Evolutionary conservation across 192 early-diverging fungal species (phyloP).

Genomic region (Glomus cerebriforme): DNA sequence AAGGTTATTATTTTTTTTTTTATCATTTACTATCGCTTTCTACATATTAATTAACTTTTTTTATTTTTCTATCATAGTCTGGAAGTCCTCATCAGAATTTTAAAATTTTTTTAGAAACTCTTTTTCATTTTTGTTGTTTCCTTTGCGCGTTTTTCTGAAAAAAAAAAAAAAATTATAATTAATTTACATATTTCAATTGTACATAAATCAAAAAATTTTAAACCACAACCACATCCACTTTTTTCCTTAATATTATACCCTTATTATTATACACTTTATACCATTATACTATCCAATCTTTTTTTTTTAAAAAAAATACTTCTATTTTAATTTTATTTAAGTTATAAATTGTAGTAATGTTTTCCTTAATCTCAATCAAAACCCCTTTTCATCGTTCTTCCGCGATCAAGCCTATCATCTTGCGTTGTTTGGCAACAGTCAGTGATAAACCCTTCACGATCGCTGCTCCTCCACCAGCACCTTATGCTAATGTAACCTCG

Average conservation of each 20-base stretch:
- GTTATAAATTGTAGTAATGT: no score
- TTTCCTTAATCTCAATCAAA: slow-evolving; percentile 19
- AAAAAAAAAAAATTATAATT: no score
- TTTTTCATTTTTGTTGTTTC: not conserved
- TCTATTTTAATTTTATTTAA: no score
- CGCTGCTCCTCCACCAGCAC: slow-evolving; percentile 36
- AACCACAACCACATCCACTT: no score
- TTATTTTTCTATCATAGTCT: not conserved
- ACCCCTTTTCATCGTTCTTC: not conserved
- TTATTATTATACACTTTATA: no score
- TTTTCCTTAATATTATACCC: no score
- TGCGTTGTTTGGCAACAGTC: slow-evolving; percentile 54
- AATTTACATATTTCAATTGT: not conserved
- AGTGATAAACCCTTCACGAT: slow-evolving; percentile 53
- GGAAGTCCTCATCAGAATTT: slow-evolving; percentile 10
- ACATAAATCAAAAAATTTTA: no score
- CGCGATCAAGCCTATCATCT: no score
- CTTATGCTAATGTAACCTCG: slow-evolving; percentile 29
- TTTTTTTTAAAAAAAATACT: no score
- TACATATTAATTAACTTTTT: not conserved
- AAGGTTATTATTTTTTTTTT: not conserved
- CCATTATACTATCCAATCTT: no score
- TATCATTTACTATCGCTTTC: not conserved
- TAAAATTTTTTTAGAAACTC: not conserved
- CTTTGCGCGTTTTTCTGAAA: no score